Percentiles rank a stretch among this genome's conserved stretches.
These are phyloP conservation scores for Mortierella sp. DNA, from an alignment of 371 early-diverging fungal genomes.

Conservation along the genomic window DNA sequence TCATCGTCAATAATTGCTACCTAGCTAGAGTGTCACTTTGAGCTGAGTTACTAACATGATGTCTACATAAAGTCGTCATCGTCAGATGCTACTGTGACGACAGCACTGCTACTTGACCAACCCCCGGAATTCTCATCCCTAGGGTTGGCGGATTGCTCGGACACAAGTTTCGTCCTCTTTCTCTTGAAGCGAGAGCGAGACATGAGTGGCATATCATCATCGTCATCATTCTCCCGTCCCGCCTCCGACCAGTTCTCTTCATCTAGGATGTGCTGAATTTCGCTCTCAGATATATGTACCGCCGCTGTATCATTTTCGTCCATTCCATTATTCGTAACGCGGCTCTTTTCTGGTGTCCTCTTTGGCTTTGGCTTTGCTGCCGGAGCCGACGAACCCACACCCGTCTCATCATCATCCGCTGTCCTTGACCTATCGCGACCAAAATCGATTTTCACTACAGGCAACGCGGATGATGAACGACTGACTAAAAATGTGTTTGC, in stretches of 20 bases:
- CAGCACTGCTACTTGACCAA: neutral
- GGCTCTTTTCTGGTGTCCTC: neutral
- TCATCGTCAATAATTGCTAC: too few relatives aligned
- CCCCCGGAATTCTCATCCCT: too few relatives aligned
- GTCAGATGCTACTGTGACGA: neutral
- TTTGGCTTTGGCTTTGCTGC: neutral
- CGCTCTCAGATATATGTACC: too few relatives aligned
- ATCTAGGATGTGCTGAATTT: too few relatives aligned
- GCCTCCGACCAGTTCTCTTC: too few relatives aligned
- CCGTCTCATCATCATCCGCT: constrained; percentile 10
- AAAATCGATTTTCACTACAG: constrained; percentile 31
- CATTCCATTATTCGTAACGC: neutral
- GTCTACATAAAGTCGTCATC: constrained; percentile 17
- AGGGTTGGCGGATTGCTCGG: too few relatives aligned
- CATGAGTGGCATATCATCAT: neutral
- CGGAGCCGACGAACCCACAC: neutral
- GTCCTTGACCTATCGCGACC: constrained; percentile 30
- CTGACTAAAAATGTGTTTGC: constrained; percentile 16
- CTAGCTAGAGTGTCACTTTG: too few relatives aligned
- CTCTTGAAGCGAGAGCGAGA: neutral
- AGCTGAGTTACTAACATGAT: too few relatives aligned
- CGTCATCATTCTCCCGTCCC: neutral
- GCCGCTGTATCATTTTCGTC: neutral
- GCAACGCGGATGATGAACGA: constrained; percentile 6
- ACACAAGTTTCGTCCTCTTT: neutral